Evolutionary conservation across 1,284 basidiomycete genomes (phyloP).

Genomic region (Pholiota adiposa): DNA sequence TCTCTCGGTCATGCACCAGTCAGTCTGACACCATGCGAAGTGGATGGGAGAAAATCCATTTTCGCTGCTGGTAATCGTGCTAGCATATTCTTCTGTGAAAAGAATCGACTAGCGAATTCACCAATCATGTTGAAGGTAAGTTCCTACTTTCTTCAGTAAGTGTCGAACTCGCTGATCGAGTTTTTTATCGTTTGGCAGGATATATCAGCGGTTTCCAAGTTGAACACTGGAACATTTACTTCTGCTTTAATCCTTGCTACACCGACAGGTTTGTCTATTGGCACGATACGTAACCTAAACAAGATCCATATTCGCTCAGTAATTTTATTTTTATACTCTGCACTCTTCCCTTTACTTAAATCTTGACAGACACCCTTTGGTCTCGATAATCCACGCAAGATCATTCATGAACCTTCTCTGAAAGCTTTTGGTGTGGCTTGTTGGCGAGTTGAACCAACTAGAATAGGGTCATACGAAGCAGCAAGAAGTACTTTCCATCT

Average conservation of each 20-base stretch:
- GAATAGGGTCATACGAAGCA: conserved; percentile 55
- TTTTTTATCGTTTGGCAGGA: conserved; percentile 48
- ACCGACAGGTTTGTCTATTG: conserved; percentile 61
- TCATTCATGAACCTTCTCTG: conserved; percentile 59
- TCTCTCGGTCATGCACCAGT: conserved; percentile 76
- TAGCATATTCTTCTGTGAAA: conserved; percentile 69
- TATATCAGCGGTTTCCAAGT: conserved; percentile 53
- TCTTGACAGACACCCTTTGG: conserved; percentile 66
- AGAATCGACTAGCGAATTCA: conserved; percentile 67
- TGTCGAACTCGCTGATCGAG: conserved; percentile 1
- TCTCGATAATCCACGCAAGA: conserved; percentile 64
- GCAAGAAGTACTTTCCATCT: conserved; percentile 66
- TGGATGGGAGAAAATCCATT: conserved; percentile 55
- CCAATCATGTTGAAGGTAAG: conserved; percentile 76
- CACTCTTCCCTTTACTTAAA: not conserved
- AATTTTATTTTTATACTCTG: conserved; percentile 1
- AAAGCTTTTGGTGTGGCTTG: conserved; percentile 71
- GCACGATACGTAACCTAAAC: conserved; percentile 69
- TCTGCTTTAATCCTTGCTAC: conserved; percentile 65
- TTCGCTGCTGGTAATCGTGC: conserved; percentile 71
- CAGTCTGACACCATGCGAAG: conserved; percentile 53
- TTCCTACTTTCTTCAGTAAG: not conserved
- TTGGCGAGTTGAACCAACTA: conserved; percentile 51
- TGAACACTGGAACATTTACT: conserved; percentile 53
- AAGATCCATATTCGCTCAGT: conserved; percentile 85